Evolutionary conservation across 2,329 filamentous ascomycete species (phyloP).

Genomic region (Pestalotiopsis sp.): DNA sequence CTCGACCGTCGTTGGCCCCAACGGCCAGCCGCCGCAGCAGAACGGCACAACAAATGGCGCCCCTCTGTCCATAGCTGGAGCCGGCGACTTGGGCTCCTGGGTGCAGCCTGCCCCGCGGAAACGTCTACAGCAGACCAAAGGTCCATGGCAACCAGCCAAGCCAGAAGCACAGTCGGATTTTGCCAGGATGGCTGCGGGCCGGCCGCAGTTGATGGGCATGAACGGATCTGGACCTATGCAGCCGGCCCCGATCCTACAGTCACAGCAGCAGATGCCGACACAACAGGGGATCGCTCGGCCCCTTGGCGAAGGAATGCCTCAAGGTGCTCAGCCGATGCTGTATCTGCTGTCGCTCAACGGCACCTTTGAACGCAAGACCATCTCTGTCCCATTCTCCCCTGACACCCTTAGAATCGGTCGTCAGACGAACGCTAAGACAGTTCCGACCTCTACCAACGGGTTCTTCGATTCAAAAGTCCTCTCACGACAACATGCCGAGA

Average conservation of each 20-base stretch:
- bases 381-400: conserved; percentile 89
- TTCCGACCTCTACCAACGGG: conserved; percentile 87
- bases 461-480: conserved; percentile 99
- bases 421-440: conserved; percentile 95
- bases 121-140: conserved; percentile 48
- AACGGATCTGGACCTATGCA: conserved; percentile 45
- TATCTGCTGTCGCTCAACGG: conserved; percentile 90
- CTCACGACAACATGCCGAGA: conserved; percentile 92
- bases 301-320: conserved; percentile 61
- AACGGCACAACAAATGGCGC: conserved; percentile 56
- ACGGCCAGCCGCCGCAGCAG: conserved; percentile 21
- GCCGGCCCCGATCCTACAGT: conserved; percentile 37
- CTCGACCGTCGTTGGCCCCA: conserved; percentile 65
- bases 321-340: conserved; percentile 74
- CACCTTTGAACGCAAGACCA: conserved; percentile 96
- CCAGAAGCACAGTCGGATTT: conserved; percentile 50
- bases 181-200: conserved; percentile 38
- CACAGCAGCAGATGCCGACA: conserved; percentile 37
- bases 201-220: conserved; percentile 39
- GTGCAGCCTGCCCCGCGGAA: conserved; percentile 51
- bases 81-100: conserved; percentile 54
- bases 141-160: conserved; percentile 51
- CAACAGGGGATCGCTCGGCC: conserved; percentile 63
- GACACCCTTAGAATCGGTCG: conserved; percentile 93
- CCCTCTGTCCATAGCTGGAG: conserved; percentile 37